Conservation (phyloP, 495 filamentous ascomycete species). For the Talaromyces wortmannii region DNA sequence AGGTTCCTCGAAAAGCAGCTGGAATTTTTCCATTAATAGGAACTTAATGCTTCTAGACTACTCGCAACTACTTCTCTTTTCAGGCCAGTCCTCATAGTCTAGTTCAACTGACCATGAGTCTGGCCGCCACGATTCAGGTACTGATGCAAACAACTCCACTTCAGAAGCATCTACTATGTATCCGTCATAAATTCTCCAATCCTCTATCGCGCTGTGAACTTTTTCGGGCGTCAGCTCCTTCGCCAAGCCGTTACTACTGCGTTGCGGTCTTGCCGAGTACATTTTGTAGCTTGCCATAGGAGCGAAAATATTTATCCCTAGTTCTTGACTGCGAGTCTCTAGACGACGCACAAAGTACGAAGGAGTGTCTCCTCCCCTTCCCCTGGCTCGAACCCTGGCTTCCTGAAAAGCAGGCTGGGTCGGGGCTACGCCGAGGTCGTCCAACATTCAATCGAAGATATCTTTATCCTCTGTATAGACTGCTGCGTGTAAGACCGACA, state of each 20-base stretch:
- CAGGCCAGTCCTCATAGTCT: neutral
- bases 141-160: neutral
- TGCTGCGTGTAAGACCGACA: neutral
- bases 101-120: neutral
- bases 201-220: neutral
- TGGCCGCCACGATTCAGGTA: neutral
- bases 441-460: neutral
- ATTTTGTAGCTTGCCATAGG: neutral
- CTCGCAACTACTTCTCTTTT: neutral
- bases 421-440: neutral
- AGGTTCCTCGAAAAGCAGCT: neutral
- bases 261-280: neutral
- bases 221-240: neutral
- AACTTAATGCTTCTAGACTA: neutral
- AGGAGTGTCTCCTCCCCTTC: neutral
- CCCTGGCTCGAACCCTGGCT: neutral
- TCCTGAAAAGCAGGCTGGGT: neutral
- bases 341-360: neutral
- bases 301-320: neutral
- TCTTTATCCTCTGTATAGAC: neutral
- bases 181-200: neutral
- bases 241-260: neutral
- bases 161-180: neutral
- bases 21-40: neutral
- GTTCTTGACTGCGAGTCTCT: neutral